Conservation (phyloP, 371 early-diverging fungal species). For the Mortierella sp. region DNA sequence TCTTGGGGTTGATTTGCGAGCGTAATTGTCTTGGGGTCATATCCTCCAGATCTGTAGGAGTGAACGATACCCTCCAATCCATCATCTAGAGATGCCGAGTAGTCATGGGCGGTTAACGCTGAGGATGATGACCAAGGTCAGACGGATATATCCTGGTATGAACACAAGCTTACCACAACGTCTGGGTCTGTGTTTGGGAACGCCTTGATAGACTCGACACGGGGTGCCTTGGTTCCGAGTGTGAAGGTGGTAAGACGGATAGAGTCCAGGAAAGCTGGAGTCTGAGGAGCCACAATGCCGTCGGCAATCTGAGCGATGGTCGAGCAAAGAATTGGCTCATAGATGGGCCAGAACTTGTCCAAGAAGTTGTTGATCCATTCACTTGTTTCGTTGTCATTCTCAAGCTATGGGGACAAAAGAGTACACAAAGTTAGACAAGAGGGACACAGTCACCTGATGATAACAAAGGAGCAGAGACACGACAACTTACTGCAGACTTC, state of each 20-base stretch:
- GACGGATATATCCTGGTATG: not conserved
- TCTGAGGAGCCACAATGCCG: slow-evolving; percentile 76
- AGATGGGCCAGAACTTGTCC: slow-evolving; percentile 91
- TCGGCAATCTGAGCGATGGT: slow-evolving; percentile 80
- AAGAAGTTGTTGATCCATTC: slow-evolving; percentile 98
- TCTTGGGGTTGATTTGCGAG: slow-evolving; percentile 86
- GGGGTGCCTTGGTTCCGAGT: slow-evolving; percentile 95
- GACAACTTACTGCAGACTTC: slow-evolving; percentile 47
- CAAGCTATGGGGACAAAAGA: slow-evolving; percentile 37
- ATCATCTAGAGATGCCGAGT: slow-evolving; percentile 65
- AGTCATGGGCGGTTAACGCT: not conserved
- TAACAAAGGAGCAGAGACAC: not conserved
- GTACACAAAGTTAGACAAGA: not conserved
- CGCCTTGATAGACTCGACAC: slow-evolving; percentile 86
- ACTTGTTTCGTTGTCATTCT: slow-evolving; percentile 79
- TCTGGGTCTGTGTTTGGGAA: slow-evolving; percentile 83
- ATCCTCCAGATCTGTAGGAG: slow-evolving; percentile 81
- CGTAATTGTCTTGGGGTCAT: slow-evolving; percentile 70
- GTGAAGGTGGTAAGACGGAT: slow-evolving; percentile 94
- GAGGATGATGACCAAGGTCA: too few relatives aligned
- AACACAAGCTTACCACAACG: slow-evolving; percentile 68
- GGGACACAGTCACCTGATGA: too few relatives aligned
- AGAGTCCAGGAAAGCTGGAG: slow-evolving; percentile 91
- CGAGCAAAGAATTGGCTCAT: slow-evolving; percentile 91
- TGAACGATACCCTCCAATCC: slow-evolving; percentile 94